Base-by-base conservation (phyloP, 768 basidiomycete species). In the Coprinopsis marcescibilis region DNA sequence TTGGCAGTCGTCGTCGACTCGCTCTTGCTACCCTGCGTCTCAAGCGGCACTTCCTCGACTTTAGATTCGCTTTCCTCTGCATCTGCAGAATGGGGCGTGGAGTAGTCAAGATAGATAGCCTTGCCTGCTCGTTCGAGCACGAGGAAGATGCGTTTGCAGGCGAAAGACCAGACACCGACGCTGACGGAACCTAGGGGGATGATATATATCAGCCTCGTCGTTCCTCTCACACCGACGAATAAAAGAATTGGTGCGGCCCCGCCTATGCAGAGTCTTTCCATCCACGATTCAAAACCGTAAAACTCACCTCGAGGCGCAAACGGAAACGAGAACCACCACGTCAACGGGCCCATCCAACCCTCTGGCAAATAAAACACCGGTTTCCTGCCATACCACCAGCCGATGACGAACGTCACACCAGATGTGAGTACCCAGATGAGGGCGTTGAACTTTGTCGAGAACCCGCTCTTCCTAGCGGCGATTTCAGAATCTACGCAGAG, bases 111-210 rank as follows among this genome's bases (percentile, higher is more conserved):
- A 7, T 67, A 56, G 36, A 86, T 58, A 47, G 85, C 85, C 60
- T 78, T 84, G 46, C 84, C 81, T 4, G 85, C 71, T 19, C 78
- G 74, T 62, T 91, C 89, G 36, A 81, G 74, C n/a, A 83, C 72
- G 49, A 77, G 74, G 48, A 97, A 75, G n/a, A 91, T 85, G 42
- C 91, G 75, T 53, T 79, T 83, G 65, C 92, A 94, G 6, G 91
- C 88, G 82, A 96, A 89, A 59, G 92, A 88, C 95, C 95, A 99
- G 32, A 91, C 78, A 1, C 87, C 89, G 33, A 92, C 90, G 55
- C 90, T 91, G 50, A 99, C 85, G 10, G 91, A 88, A 10, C 95
- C 94, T 93, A 30, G n/a, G 30, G 26, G 52, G 14, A 51, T 10
- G 19, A 37, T 21, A 17, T 23, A 43, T 21, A 17, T 23, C 13